Evolutionary conservation across 306 rosid species (phyloP).

Genomic region (Vicia villosa): DNA sequence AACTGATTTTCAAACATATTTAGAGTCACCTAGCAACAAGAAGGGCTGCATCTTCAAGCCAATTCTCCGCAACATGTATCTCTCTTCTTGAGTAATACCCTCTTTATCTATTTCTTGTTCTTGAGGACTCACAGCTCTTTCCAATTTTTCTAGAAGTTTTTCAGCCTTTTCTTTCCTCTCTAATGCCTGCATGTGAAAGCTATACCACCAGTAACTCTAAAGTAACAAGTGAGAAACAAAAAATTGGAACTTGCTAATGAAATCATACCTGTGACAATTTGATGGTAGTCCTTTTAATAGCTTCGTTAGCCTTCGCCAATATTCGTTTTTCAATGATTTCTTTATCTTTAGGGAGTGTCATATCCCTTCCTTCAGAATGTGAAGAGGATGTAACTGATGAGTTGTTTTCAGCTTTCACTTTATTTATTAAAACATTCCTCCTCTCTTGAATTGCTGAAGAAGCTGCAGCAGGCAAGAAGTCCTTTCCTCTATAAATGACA

Average conservation of each 20-base stretch:
- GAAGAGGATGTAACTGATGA: conserved; percentile 32
- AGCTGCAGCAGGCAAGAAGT: conserved; percentile 80
- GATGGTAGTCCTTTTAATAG: conserved; percentile 60
- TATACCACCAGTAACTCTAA: conserved; percentile 31
- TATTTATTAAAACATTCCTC: conserved; percentile 47
- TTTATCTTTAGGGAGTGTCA: conserved; percentile 38
- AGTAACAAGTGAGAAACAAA: conserved; percentile 22
- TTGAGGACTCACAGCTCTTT: conserved; percentile 49
- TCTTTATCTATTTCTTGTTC: conserved; percentile 80
- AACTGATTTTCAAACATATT: conserved; percentile 27
- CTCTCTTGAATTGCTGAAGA: conserved; percentile 85
- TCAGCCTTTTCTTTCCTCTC: conserved; percentile 72
- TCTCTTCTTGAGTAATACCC: conserved; percentile 84
- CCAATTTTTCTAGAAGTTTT: conserved; percentile 68
- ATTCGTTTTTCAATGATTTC: conserved; percentile 37
- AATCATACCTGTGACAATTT: conserved; percentile 70
- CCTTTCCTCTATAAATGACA: conserved; percentile 86
- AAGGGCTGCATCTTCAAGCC: conserved; percentile 91
- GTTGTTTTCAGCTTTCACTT: conserved; percentile 41
- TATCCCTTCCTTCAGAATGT: conserved; percentile 41
- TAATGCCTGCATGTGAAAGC: conserved; percentile 62
- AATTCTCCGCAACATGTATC: conserved; percentile 83
- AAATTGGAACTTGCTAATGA: conserved; percentile 38
- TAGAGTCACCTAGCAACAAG: conserved; percentile 78
- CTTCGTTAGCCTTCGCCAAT: conserved; percentile 48